These are phyloP conservation scores for Chalciporus sp. DNA, from an alignment of 1,284 basidiomycete genomes.

Conservation along the genomic window DNA sequence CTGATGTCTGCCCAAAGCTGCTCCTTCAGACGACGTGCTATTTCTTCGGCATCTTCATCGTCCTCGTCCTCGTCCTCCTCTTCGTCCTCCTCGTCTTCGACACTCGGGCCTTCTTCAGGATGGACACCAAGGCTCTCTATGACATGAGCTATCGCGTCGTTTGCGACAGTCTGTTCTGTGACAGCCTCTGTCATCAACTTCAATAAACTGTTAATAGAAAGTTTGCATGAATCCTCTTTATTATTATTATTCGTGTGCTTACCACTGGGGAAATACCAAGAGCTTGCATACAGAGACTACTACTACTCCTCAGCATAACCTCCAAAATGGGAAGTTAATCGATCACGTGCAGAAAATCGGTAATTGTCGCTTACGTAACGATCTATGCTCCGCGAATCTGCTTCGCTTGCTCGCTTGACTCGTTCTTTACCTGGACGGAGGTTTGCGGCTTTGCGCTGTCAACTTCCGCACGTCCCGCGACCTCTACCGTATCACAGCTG, in stretches of 20 bases:
- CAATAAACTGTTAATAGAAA: constrained; percentile 7
- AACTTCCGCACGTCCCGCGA: not conserved
- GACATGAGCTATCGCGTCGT: constrained; percentile 4
- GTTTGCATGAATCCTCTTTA: constrained; percentile 12
- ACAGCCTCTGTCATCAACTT: constrained; percentile 17
- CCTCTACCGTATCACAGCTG: not conserved
- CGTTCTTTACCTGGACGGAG: not conserved
- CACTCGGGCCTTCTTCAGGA: constrained; percentile 37
- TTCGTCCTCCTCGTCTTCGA: constrained; percentile 44
- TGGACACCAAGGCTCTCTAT: constrained; percentile 5
- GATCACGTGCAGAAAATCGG: constrained; percentile 20
- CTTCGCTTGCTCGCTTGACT: not conserved
- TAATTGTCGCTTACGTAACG: constrained; percentile 14
- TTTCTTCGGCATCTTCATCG: constrained; percentile 72
- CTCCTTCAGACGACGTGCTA: constrained; percentile 66
- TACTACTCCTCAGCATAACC: not conserved
- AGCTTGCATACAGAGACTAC: not conserved
- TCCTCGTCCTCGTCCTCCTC: constrained; percentile 59
- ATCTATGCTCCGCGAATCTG: constrained; percentile 25
- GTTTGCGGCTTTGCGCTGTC: not conserved
- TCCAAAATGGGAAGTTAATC: constrained; percentile 11
- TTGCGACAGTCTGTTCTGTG: constrained; percentile 6
- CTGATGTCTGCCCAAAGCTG: constrained; percentile 73
- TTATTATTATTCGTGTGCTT: constrained; percentile 6
- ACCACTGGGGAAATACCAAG: constrained; percentile 12